A percentile compares a stretch with the other conserved stretches of the same genome.
Conservation (phyloP, 2,329 filamentous ascomycete species). For the Alternaria sp. region DNA sequence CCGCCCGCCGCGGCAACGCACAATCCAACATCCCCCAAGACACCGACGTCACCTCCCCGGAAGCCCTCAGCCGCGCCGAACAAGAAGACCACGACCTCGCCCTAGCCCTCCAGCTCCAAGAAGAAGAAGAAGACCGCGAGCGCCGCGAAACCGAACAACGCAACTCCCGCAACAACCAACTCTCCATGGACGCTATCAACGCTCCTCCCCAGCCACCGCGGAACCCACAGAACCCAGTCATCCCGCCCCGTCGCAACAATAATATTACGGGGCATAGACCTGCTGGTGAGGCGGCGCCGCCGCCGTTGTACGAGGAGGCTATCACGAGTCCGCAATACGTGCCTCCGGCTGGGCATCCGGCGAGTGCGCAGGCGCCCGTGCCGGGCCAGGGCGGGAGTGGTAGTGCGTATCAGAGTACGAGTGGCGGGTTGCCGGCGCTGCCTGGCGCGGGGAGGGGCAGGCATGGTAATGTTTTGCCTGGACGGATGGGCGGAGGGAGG, state of each 20-base stretch:
- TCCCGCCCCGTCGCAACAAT: conserved; percentile 54
- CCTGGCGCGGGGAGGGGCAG: conserved; percentile 6
- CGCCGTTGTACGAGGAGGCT: conserved; percentile 71
- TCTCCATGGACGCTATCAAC: conserved; percentile 72
- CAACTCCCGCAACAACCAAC: conserved; percentile 69
- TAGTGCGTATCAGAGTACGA: conserved; percentile 34
- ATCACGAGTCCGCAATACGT: conserved; percentile 63
- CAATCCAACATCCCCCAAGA: conserved; percentile 17
- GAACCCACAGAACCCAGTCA: conserved; percentile 50
- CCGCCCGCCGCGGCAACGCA: conserved; percentile 41
- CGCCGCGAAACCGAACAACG: conserved; percentile 65
- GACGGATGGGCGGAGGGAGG: conserved; percentile 10
- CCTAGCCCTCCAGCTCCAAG: conserved; percentile 88
- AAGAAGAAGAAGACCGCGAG: conserved; percentile 86
- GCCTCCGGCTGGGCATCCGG: conserved; percentile 56
- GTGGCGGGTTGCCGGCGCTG: conserved; percentile 15
- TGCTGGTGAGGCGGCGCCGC: conserved; percentile 60
- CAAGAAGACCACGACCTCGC: conserved; percentile 85
- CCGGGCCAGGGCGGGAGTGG: conserved; percentile 34
- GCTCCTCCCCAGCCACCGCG: conserved; percentile 48
- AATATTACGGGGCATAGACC: conserved; percentile 46
- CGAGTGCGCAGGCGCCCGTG: conserved; percentile 46
- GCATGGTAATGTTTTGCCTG: conserved; percentile 10
- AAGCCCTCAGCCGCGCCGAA: conserved; percentile 63
- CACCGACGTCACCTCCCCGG: conserved; percentile 31